Percentiles rank a stretch among this genome's conserved stretches.
Conservation (phyloP, 1,139 yeast species). For the Taiozyma onychis region DNA sequence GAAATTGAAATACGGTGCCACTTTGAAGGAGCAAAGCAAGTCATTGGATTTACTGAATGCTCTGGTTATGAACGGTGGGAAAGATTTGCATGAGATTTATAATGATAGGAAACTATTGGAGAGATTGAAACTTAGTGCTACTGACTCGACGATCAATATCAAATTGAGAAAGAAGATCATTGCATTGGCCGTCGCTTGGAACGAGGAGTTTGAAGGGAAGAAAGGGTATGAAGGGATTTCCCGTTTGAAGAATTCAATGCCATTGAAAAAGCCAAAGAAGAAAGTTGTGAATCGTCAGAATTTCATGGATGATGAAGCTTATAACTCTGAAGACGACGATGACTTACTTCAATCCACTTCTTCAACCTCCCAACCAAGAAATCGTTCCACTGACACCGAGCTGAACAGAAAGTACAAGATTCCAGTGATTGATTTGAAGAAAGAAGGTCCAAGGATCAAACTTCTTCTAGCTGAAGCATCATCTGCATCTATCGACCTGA, state of each 20-base stretch:
- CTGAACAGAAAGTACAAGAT: slow-evolving; percentile 53
- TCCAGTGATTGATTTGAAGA: slow-evolving; percentile 62
- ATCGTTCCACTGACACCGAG: neutral
- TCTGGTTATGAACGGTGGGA: slow-evolving; percentile 72
- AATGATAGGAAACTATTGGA: slow-evolving; percentile 69
- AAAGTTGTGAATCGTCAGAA: slow-evolving; percentile 27
- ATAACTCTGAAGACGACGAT: slow-evolving; percentile 26
- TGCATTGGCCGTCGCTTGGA: slow-evolving; percentile 60
- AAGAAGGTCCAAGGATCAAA: slow-evolving; percentile 71
- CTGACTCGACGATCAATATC: slow-evolving; percentile 29
- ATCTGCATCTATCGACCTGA: slow-evolving; percentile 67
- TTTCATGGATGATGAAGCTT: slow-evolving; percentile 45
- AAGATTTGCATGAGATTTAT: slow-evolving; percentile 39
- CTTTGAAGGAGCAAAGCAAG: slow-evolving; percentile 48
- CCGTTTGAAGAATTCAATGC: slow-evolving; percentile 36
- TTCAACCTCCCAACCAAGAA: slow-evolving; percentile 1
- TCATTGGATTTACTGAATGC: slow-evolving; percentile 70
- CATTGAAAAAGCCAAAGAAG: slow-evolving; percentile 15
- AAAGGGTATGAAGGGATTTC: slow-evolving; percentile 49
- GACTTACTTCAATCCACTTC: neutral
- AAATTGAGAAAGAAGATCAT: slow-evolving; percentile 42
- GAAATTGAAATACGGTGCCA: slow-evolving; percentile 76
- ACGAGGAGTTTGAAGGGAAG: slow-evolving; percentile 44
- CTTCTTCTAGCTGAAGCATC: slow-evolving; percentile 70
- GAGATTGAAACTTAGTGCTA: slow-evolving; percentile 49